Conservation (phyloP, 2,329 filamentous ascomycete species). For the Penicillium digitatum region DNA sequence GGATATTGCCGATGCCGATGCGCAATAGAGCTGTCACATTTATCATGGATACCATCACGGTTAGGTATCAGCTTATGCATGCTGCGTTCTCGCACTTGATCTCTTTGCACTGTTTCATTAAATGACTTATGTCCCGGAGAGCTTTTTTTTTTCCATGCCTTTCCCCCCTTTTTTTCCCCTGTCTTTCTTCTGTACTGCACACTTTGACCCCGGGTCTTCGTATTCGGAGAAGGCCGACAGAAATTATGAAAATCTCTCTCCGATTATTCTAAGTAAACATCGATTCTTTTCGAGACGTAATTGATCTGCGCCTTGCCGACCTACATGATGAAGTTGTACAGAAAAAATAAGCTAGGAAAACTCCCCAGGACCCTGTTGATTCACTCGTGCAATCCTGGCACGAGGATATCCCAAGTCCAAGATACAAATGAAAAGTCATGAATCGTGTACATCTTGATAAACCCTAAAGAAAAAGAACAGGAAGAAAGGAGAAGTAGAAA, state of each 20-base stretch:
- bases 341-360: neutral
- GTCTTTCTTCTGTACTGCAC: conserved; percentile 11
- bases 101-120: conserved; percentile 1
- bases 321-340: neutral
- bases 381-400: neutral
- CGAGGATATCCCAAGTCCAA: neutral
- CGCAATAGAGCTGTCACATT: conserved; percentile 7
- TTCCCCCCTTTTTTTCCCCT: neutral
- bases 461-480: neutral
- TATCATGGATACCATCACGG: neutral
- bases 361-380: conserved; percentile 4
- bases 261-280: neutral
- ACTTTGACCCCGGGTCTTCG: conserved; percentile 6
- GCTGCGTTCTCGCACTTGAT: conserved; percentile 1
- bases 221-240: neutral
- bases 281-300: neutral
- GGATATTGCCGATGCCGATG: conserved; percentile 30
- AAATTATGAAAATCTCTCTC: conserved; percentile 1
- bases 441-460: conserved; percentile 4
- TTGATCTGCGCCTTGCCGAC: neutral
- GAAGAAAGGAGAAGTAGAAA: neutral
- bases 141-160: neutral
- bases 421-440: conserved; percentile 1
- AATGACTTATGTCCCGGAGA: conserved; percentile 8
- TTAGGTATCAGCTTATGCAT: neutral